These are phyloP conservation scores for Phytophthora pisi DNA, from an alignment of 352 stramenopile genomes.

Conservation along the genomic window DNA sequence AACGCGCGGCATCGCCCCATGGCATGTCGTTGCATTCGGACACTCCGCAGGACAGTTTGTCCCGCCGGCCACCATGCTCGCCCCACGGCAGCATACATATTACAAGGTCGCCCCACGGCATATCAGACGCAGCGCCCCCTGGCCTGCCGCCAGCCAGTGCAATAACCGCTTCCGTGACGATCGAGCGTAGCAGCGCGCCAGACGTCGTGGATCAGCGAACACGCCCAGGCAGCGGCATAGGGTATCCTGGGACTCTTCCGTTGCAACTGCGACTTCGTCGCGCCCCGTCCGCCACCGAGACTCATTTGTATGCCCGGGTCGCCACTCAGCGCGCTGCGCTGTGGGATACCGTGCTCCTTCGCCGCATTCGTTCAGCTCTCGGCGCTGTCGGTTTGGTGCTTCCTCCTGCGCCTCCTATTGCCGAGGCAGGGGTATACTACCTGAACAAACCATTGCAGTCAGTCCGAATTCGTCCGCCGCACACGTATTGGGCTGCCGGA, in stretches of 20 bases:
- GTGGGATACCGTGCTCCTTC: background rate
- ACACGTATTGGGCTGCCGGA: background rate
- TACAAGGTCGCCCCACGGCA: too few relatives aligned
- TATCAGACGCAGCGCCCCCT: too few relatives aligned
- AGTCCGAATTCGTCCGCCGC: too few relatives aligned
- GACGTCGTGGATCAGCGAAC: background rate
- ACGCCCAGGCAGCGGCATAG: background rate
- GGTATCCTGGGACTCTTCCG: background rate
- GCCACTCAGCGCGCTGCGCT: background rate
- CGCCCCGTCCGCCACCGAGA: background rate
- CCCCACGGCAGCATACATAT: too few relatives aligned
- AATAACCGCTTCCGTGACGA: background rate
- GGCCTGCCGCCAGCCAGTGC: too few relatives aligned
- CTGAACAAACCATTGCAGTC: background rate
- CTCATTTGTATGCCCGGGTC: background rate
- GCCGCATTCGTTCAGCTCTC: background rate
- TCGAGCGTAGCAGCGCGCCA: background rate
- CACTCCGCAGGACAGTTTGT: too few relatives aligned
- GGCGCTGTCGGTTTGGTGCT: background rate
- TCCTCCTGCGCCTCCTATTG: background rate
- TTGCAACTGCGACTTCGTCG: background rate
- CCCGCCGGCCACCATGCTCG: too few relatives aligned
- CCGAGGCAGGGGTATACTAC: background rate
- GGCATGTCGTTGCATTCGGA: too few relatives aligned
- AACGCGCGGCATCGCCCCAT: too few relatives aligned